Percentiles rank a stretch among this genome's conserved stretches.
These are phyloP conservation scores for Camelina sativa DNA, from an alignment of 345 rosid species.

Conservation along the genomic window DNA sequence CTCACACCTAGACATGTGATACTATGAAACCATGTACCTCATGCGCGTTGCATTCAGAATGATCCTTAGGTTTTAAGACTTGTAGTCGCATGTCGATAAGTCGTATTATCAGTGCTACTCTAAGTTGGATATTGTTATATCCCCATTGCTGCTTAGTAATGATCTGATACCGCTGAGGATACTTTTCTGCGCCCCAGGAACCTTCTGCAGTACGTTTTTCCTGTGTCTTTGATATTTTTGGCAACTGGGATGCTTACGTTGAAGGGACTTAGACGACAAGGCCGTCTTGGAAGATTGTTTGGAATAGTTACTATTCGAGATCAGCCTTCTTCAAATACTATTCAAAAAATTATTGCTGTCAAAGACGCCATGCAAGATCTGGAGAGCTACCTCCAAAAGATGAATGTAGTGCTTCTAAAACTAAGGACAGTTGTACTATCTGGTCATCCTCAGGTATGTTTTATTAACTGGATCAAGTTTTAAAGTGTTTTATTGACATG, in stretches of 20 bases:
- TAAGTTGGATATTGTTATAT: not conserved
- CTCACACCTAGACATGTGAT: slow-evolving; percentile 21
- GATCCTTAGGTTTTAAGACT: slow-evolving; percentile 8
- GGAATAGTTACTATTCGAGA: slow-evolving; percentile 83
- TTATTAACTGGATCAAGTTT: slow-evolving; percentile 9
- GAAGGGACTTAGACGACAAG: slow-evolving; percentile 88
- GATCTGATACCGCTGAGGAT: slow-evolving; percentile 9
- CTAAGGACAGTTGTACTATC: slow-evolving; percentile 76
- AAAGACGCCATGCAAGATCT: slow-evolving; percentile 92
- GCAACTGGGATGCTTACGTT: slow-evolving; percentile 81
- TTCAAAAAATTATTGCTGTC: slow-evolving; percentile 86
- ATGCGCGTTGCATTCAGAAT: slow-evolving; percentile 17
- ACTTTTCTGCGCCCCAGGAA: slow-evolving; percentile 55
- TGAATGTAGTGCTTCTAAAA: slow-evolving; percentile 81
- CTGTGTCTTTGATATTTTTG: slow-evolving; percentile 61
- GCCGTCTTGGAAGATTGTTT: slow-evolving; percentile 89
- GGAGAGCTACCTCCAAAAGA: slow-evolving; percentile 81
- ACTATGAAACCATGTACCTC: slow-evolving; percentile 19
- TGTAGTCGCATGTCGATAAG: not conserved
- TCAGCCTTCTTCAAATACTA: slow-evolving; percentile 97
- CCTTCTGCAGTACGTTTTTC: slow-evolving; percentile 72
- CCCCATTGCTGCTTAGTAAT: not conserved
- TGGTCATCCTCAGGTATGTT: slow-evolving; percentile 94
- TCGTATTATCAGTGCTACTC: not conserved
- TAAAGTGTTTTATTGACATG: not conserved